Conservation (phyloP, 805 yeast genomes). For the Ogataea polymorpha region DNA sequence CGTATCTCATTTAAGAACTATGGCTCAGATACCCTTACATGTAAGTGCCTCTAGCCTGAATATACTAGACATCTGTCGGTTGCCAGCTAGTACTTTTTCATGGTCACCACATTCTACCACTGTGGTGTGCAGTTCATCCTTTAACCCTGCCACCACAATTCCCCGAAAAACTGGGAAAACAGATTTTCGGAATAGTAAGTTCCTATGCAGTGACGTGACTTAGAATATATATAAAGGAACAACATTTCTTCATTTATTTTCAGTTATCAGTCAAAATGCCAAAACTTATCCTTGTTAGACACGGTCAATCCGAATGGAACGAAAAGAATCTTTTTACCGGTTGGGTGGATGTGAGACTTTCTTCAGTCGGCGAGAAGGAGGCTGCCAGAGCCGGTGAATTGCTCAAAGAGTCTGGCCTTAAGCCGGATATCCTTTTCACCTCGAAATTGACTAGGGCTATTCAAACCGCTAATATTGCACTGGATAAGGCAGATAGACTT, state of each 20-base stretch:
- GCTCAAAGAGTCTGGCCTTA: slow-evolving; percentile 78
- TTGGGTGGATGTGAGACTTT: slow-evolving; percentile 93
- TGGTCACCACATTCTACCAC: background rate
- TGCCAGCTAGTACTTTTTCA: no score
- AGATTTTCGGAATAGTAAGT: slow-evolving; percentile 15
- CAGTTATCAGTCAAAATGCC: slow-evolving; percentile 18
- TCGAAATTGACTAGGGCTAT: slow-evolving; percentile 92
- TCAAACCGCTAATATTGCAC: slow-evolving; percentile 94
- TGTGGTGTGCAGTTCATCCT: background rate
- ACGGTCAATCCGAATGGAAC: slow-evolving; percentile 99
- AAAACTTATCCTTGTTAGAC: slow-evolving; percentile 89
- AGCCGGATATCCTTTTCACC: slow-evolving; percentile 87
- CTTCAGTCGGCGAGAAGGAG: slow-evolving; percentile 82
- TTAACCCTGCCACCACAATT: background rate
- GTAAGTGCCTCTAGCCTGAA: no score
- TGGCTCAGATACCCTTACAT: no score
- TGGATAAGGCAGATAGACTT: slow-evolving; percentile 82
- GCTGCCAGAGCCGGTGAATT: slow-evolving; percentile 92
- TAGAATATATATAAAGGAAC: slow-evolving; percentile 5
- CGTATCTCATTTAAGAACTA: no score
- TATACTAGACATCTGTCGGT: no score
- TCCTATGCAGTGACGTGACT: slow-evolving; percentile 15
- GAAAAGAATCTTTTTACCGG: slow-evolving; percentile 98
- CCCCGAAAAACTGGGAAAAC: slow-evolving; percentile 8
- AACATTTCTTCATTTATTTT: background rate